Evolutionary conservation across 768 basidiomycete genomes (phyloP), one percentile per base, ranked within the genome.

Genomic region (Tylopilus plumbeoviolaceoides): DNA sequence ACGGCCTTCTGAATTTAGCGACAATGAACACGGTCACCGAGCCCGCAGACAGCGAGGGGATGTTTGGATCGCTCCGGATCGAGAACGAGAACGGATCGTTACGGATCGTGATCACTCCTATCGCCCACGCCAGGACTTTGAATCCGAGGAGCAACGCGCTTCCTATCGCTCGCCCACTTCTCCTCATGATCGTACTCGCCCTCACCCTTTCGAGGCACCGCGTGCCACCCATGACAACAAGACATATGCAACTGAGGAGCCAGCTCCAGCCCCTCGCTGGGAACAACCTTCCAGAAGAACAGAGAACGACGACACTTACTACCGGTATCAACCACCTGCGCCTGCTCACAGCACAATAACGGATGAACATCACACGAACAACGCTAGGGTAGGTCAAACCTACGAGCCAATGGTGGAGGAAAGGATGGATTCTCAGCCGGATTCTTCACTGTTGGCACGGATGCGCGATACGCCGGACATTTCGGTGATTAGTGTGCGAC

Each of bases 1-100:
- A 43, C 57, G 68, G 35, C 49, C 59, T 30, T 43, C 35, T 6
- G 67, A 70, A 33, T 50, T 44, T 12, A 40, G 28, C 30, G 57
- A 68, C n/a, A 55, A 54, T 48, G 63, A 70, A 9, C 30, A 59
- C 28, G 43, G 39, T 38, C 57, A 46, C 40, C 57, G 64, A 49
- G 54, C 40, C 1, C 66, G 68, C 20, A 68, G 59, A 46, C 60
- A 51, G 14, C 64, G 69, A 33, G 53, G 25, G 28, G 57, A 64
- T 55, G 27, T 11, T 27, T 60, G 64, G 67, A 25, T 30, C 5
- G 47, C 61, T 28, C 50, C 45, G 42, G 58, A 59, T 40, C 31
- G 41, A 15, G 55, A 55, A 25, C 48, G 33, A 20, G 45, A 55
- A 8, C 27, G 47, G 39, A 30, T 3, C 10, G 10, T 10, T 30